Evolutionary conservation across 768 basidiomycete species (phyloP), one percentile per base, ranked within the genome.

Genomic region (Pleurotus ostreatus): DNA sequence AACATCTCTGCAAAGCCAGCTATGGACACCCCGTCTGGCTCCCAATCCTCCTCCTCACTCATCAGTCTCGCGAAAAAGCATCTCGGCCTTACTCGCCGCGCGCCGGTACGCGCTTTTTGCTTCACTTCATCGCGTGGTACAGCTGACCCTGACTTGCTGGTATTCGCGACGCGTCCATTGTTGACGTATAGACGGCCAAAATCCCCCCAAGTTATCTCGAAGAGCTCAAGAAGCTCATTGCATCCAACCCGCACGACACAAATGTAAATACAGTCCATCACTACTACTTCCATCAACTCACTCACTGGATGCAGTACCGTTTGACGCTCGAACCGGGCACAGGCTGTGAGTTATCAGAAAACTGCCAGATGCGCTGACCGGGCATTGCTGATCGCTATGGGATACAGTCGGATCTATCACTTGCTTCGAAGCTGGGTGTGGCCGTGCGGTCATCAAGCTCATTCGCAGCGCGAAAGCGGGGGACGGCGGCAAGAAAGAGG

Each of bases 371-470:
- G n/a, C n/a, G n/a, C n/a, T n/a, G n/a, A n/a, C n/a, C n/a, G n/a
- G 11, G 5, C 34, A 23, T 53, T 30, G 49, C 25, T 60, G 45
- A 56, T 47, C 54, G 43, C 23, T 12, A 38, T 23, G 16, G 41
- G 49, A 3, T 43, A 46, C 49, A 83, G 81, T 66, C 61, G 81
- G 80, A 16, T 57, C 59, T 15, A 63, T 77, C 15, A 69, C 65
- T 6, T 83, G 82, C 57, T 64, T 78, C n/a, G 78, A 82, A 63
- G 61, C 70, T n/a, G 74, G 72, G 5, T 83, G 82, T 61, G 62
- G 70, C 18, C 48, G 38, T 43, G 52, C 64, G 41, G 44, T 56
- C 13, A 71, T 82, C 23, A 47, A 66, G 3, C 68, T 83, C 37
- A 59, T 57, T 4, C 57, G 60, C 37, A 70, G 71, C 49, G 46